Conservation (phyloP, 148 eudicot species). For the Rhododendron simsii region DNA sequence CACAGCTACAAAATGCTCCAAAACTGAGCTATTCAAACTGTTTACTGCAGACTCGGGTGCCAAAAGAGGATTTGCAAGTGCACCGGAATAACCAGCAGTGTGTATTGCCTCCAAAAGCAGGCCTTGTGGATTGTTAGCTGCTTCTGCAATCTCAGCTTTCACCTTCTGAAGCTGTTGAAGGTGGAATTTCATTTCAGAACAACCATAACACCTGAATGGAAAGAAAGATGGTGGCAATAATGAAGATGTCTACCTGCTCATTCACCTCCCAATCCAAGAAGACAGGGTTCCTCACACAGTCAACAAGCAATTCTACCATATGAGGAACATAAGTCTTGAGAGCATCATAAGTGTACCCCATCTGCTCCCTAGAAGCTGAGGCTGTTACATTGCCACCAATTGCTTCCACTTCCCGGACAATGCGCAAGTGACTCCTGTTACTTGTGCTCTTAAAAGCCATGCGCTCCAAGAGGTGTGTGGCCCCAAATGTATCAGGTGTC, state of each 20-base stretch:
- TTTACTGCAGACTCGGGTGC: constrained; percentile 70
- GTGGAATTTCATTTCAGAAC: not conserved
- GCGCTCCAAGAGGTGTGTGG: constrained; percentile 86
- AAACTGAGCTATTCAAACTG: constrained; percentile 49
- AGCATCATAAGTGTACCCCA: constrained; percentile 91
- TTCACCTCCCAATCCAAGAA: constrained; percentile 96
- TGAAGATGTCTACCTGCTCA: constrained; percentile 58
- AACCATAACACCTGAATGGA: not conserved
- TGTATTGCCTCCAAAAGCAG: constrained; percentile 85
- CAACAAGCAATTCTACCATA: constrained; percentile 95
- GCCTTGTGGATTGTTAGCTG: constrained; percentile 72
- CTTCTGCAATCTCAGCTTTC: constrained; percentile 68
- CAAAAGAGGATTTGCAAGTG: constrained; percentile 65
- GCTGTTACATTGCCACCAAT: constrained; percentile 82
- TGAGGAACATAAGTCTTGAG: constrained; percentile 79
- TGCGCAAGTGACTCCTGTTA: constrained; percentile 79
- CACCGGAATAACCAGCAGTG: constrained; percentile 85
- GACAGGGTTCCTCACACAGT: constrained; percentile 88
- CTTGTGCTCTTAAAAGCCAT: constrained; percentile 93
- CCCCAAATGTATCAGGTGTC: constrained; percentile 63
- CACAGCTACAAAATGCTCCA: constrained; percentile 83
- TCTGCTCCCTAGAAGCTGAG: constrained; percentile 91
- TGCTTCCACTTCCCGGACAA: constrained; percentile 96
- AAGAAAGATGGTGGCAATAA: not conserved
- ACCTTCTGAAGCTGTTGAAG: constrained; percentile 64